Evolutionary conservation across 2,329 filamentous ascomycete genomes (phyloP), one percentile per base, ranked within the genome.

Genomic region (Aspergillus cejpii): DNA sequence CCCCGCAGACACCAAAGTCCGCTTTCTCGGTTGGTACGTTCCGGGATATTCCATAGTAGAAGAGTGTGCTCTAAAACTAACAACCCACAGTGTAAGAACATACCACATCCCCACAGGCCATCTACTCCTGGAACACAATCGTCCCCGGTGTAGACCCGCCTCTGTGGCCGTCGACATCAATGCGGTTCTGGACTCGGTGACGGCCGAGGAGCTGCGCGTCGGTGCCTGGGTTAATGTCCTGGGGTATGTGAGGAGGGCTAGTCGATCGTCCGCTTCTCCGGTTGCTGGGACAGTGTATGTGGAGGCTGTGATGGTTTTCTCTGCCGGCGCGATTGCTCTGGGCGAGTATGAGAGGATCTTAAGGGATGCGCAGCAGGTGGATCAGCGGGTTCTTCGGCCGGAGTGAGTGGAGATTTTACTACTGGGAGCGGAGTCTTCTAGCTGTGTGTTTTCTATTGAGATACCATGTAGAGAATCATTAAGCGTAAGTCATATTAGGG

Each of bases 221-320:
- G 91, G 91, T n/a, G 77, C 84, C 48, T 96, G 90, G 89, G 67
- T 96, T 39, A 94, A 96, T 62, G 76, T 96, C 3, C 79, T 96
- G 53, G 91, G 90, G 5, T 94, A 94, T 63, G 73, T 90, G 47
- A 75, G 72, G 31, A n/a, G 14, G 37, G 33, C 34, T 39, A 41
- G 26, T 61, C 62, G 34, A 33, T 31, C 8, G n/a, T 23, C 6
- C 39, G 40, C 15, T 52, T 12, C 50, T 33, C 3, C 10, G 5
- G 15, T 10, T 12, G n/a, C 28, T 10, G 51, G 42, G 65, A 75
- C 21, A 59, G 69, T 69, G 8, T 64, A 62, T 44, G 71, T 95
- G 14, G 87, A 95, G 60, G 88, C 87, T 1, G 64, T 92, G 37
- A 71, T 89, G 57, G 64, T 94, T 2, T 94, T 90, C 83, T 74